Conservation (phyloP, 768 basidiomycete genomes). For the Podaxis pistillaris region DNA sequence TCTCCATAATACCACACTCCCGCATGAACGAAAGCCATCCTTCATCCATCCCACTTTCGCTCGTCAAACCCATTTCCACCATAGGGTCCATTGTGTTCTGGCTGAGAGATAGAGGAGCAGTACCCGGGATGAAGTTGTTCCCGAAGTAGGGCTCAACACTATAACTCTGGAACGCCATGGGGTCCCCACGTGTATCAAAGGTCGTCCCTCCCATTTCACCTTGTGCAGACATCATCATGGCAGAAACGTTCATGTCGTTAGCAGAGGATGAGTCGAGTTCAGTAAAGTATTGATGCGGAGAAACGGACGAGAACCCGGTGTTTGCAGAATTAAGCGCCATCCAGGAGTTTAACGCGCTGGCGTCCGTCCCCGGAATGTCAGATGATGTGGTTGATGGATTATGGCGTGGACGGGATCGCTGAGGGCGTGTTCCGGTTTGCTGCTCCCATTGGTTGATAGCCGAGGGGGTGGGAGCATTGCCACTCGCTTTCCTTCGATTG, state of each 20-base stretch:
- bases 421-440: background rate
- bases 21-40: constrained; percentile 50
- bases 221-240: background rate
- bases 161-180: background rate
- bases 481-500: too few species aligned
- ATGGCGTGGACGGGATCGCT: background rate
- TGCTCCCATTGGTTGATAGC: constrained; percentile 12
- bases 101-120: constrained; percentile 12
- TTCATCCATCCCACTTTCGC: constrained; percentile 44
- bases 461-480: background rate
- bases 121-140: background rate
- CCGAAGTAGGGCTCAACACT: background rate
- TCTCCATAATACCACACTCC: constrained; percentile 48
- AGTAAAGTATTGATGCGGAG: background rate
- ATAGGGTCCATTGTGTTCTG: constrained; percentile 27
- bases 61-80: constrained; percentile 43
- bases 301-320: background rate
- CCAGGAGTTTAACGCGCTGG: constrained; percentile 2
- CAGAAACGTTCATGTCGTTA: background rate
- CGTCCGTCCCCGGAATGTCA: constrained; percentile 2
- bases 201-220: constrained; percentile 1
- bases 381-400: background rate
- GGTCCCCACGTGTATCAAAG: background rate
- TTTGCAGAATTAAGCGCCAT: constrained; percentile 12
- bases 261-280: background rate